These are phyloP conservation scores for Tripterygium wilfordii DNA, from an alignment of 177 flowering plant genomes.

Conservation along the genomic window DNA sequence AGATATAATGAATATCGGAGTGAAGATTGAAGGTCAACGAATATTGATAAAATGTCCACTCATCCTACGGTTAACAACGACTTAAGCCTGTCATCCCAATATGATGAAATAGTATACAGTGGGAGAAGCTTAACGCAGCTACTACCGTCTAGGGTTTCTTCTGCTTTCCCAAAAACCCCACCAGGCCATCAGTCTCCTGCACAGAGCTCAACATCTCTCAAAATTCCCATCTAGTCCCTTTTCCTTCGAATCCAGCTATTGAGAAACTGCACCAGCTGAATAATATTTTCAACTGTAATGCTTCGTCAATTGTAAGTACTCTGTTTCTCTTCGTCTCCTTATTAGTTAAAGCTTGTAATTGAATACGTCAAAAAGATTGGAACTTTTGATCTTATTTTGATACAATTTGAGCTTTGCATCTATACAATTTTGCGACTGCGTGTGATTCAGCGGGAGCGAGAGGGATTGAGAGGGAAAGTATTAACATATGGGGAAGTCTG, in stretches of 20 bases:
- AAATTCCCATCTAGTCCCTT: not conserved
- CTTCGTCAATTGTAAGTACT: slow-evolving; percentile 7
- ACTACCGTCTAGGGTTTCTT: slow-evolving; percentile 20
- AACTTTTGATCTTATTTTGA: not conserved
- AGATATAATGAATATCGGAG: too few relatives aligned
- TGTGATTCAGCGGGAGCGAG: too few relatives aligned
- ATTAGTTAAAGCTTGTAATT: not conserved
- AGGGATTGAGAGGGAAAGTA: slow-evolving; percentile 1
- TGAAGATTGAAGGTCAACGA: too few relatives aligned
- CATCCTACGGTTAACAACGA: slow-evolving; percentile 9
- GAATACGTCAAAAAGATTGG: not conserved
- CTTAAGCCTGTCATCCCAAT: too few relatives aligned
- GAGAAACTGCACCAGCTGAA: too few relatives aligned
- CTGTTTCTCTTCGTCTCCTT: not conserved
- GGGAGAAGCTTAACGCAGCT: too few relatives aligned
- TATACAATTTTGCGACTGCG: not conserved
- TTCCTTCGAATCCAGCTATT: not conserved
- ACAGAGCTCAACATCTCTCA: not conserved
- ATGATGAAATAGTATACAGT: too few relatives aligned
- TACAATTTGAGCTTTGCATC: not conserved
- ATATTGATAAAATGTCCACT: not conserved
- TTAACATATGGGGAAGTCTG: slow-evolving; percentile 84
- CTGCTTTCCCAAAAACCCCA: slow-evolving; percentile 9
- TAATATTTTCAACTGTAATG: slow-evolving; percentile 2
- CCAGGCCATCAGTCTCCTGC: slow-evolving; percentile 1